Conservation (phyloP, 2,329 filamentous ascomycete species). For the Phialemoniopsis sp. region DNA sequence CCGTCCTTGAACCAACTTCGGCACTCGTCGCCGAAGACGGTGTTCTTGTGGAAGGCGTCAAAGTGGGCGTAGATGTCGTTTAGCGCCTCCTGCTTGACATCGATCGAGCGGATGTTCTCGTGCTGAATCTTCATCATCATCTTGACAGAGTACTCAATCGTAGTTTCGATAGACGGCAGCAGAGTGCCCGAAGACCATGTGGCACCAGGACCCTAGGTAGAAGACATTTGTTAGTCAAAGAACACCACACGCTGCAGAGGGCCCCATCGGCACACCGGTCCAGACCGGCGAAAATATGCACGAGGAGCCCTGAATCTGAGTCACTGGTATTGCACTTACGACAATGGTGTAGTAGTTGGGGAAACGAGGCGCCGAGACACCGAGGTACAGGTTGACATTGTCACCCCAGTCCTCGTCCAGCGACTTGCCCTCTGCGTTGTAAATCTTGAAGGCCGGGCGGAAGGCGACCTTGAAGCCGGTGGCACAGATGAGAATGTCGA, state of each 20-base stretch:
- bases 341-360: constrained; percentile 21
- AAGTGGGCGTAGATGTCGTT: constrained; percentile 44
- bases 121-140: constrained; percentile 40
- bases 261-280: too few species aligned
- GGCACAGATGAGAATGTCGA: constrained; percentile 26
- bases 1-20: constrained; percentile 39
- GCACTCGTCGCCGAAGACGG: constrained; percentile 40
- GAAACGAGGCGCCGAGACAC: constrained; percentile 17
- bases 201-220: constrained; percentile 23
- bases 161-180: constrained; percentile 37
- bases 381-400: constrained; percentile 22
- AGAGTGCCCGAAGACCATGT: constrained; percentile 39
- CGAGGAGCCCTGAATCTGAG: too few species aligned
- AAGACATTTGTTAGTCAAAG: too few species aligned
- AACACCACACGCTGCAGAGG: too few species aligned
- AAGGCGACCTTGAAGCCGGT: constrained; percentile 30
- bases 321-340: too few species aligned
- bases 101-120: constrained; percentile 37
- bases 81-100: constrained; percentile 39
- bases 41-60: constrained; percentile 36
- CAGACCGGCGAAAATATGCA: too few species aligned
- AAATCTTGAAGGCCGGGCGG: constrained; percentile 23
- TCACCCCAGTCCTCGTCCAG: constrained; percentile 20
- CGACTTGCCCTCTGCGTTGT: constrained; percentile 29
- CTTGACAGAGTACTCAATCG: constrained; percentile 28